Percentiles rank a stretch among this genome's conserved stretches.
phyloP scores from a whole-genome alignment of 164 flowering plant species.

The Berberis thunbergii region DNA sequence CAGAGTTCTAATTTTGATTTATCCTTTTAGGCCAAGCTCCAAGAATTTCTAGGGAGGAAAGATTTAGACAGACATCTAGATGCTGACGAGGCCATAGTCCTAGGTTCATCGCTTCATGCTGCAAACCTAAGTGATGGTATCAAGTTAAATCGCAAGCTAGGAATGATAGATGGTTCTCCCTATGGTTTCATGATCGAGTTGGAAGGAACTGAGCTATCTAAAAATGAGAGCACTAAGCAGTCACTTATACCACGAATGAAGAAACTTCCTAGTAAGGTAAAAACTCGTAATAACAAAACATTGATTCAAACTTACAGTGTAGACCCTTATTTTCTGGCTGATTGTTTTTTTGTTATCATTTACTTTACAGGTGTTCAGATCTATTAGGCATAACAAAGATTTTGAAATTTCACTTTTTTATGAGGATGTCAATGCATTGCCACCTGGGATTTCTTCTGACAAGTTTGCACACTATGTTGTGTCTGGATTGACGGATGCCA shows the following conservation, averaged over 20 bases:
- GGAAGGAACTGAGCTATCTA: constrained; percentile 57
- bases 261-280: constrained; percentile 91
- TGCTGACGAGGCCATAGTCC: constrained; percentile 97
- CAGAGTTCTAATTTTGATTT: constrained; percentile 3
- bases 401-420: constrained; percentile 84
- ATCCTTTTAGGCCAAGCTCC: constrained; percentile 66
- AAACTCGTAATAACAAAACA: not conserved
- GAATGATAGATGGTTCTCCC: constrained; percentile 92
- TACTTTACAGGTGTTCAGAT: constrained; percentile 67
- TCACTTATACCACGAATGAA: constrained; percentile 76
- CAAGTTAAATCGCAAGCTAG: constrained; percentile 87
- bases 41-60: constrained; percentile 83
- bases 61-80: constrained; percentile 90
- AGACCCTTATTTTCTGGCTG: not conserved
- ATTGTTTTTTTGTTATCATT: not conserved
- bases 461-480: constrained; percentile 67
- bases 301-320: not conserved
- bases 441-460: constrained; percentile 69
- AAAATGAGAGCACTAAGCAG: constrained; percentile 62
- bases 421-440: constrained; percentile 57
- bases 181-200: constrained; percentile 76
- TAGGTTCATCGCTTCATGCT: constrained; percentile 92
- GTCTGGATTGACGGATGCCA: constrained; percentile 70
- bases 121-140: constrained; percentile 99
- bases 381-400: constrained; percentile 69